Base-by-base conservation (phyloP, 345 rosid genomes). In the Sonneratia caseolaris region DNA sequence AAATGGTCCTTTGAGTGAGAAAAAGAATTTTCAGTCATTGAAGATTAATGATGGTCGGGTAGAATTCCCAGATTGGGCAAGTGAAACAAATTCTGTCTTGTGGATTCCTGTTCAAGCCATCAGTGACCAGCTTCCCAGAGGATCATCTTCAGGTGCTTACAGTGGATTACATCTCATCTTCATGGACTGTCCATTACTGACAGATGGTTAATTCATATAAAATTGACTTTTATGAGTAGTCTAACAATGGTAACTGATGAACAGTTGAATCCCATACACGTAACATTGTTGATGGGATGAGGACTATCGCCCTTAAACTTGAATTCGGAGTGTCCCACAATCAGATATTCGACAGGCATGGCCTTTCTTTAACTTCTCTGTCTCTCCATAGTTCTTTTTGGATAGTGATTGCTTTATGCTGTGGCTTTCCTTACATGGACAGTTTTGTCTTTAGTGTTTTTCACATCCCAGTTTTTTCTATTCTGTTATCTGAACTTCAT, bases 251-350 rank as follows among this genome's bases (percentile, higher is more conserved):
- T 62, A 24, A 27, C 19, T 27, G 16, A 48, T 79, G 79, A 53
- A 68, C 93, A 95, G 97, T 81, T 43, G 77, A 72, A 64, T 87
- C 96, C 35, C 88, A 81, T 78, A 89, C 75, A 77, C 97, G 83
- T 69, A 93, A 85, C 82, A 81, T 89, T 67, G 88, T 95, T 61
- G 99, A 92, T 71, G 97, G 99, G 71, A 86, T 95, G 97, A 86
- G 99, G 86, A 95, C 99, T 57, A 86, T 95, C 70, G 99, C 99
- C 76, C 77, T 95, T 77, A 90, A 90, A 75, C 99, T 92, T 76
- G 92, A 92, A 75, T 95, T 95, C 82, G 99, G 99, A 75, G 86
- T 78, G 72, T 89, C 88, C 66, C 90, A 84, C 77, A 95, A 92
- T 84, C 99, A 92, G 83, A 86, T 84, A 71, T 92, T 90, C 87